Evolutionary conservation across 2,329 filamentous ascomycete species (phyloP), one percentile per base, ranked within the genome.

Genomic region (Nemania sp.): DNA sequence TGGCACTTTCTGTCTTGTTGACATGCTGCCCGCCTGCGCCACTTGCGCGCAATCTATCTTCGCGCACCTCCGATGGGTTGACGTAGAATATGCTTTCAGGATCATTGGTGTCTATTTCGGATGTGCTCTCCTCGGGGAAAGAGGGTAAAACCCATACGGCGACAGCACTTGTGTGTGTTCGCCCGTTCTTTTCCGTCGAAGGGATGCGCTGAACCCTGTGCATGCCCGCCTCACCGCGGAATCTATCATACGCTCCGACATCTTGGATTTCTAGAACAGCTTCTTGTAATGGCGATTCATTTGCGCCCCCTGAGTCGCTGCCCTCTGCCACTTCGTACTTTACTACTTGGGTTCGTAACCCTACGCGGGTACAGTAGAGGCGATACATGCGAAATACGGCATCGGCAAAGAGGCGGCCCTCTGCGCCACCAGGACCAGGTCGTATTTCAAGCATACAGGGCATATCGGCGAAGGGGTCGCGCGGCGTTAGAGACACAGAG

Each of bases 21-120:
- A 99, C 96, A 81, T 99, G 96, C 82, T 99, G 96, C 0, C 96
- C 96, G 35, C 96, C 96, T 0, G 96, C 95, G 67, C 96, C 96
- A 53, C 93, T 86, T 0, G 96, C 94, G 18, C 94, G 88, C 94
- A 98, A 97, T 68, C 94, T 93, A 78, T 99, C 96, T 22, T 89
- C 85, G 59, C 87, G 87, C 26, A 99, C 93, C 67, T 99, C 95
- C 68, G 89, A 86, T 5, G 92, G 89, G 76, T 97, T 89, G 67
- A 99, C 86, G 82, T 94, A 97, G 82, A 97, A 98, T 77, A 98
- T 92, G 79, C 93, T 97, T 64, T 90, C 91, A 0, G 95, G 95
- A 75, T 98, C 91, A 69, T 95, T 90, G 71, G 92, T 87, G 77
- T 93, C 89, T 54, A 87, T 85, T 45, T 80, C 83, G 8, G 75